These are phyloP conservation scores for Hymenochaete sp. DNA, from an alignment of 1,284 basidiomycete species.

Conservation along the genomic window DNA sequence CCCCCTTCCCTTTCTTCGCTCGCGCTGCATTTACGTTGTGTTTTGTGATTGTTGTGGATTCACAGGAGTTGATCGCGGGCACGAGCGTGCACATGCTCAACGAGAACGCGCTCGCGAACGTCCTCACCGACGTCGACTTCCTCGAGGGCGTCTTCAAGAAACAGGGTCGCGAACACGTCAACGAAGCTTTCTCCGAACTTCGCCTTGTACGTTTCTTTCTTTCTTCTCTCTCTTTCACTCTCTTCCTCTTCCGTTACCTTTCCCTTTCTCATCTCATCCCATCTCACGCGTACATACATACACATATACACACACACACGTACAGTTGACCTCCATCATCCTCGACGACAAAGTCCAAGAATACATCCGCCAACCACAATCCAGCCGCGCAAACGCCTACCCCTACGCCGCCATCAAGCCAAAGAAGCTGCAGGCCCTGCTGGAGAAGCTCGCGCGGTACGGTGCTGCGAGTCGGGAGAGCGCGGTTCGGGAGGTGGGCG, in stretches of 20 bases:
- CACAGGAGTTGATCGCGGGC: conserved; percentile 71
- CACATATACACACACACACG: too few relatives aligned
- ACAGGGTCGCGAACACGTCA: conserved; percentile 62
- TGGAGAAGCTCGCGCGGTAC: conserved; percentile 73
- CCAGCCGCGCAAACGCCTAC: too few relatives aligned
- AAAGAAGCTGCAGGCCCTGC: conserved; percentile 63
- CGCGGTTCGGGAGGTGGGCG: conserved; percentile 24
- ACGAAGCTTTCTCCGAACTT: conserved; percentile 73
- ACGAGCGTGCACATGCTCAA: conserved; percentile 76
- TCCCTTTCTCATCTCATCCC: conserved; percentile 1
- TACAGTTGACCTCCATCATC: conserved; percentile 76
- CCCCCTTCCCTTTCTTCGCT: too few relatives aligned
- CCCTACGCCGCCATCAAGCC: conserved; percentile 70
- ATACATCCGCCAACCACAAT: conserved; percentile 66
- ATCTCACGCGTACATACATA: too few relatives aligned
- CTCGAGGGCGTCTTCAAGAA: conserved; percentile 74
- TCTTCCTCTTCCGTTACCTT: neutral
- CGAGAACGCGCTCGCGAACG: conserved; percentile 79
- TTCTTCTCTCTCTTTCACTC: neutral
- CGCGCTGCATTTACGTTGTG: too few relatives aligned
- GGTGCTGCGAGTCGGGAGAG: conserved; percentile 54
- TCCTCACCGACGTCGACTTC: conserved; percentile 78
- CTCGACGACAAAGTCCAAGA: conserved; percentile 69
- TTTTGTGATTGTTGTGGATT: conserved; percentile 8
- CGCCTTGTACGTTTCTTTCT: conserved; percentile 54